Base-by-base conservation (phyloP, 1,284 basidiomycete species). In the Erythrobasidium hasegawianum region DNA sequence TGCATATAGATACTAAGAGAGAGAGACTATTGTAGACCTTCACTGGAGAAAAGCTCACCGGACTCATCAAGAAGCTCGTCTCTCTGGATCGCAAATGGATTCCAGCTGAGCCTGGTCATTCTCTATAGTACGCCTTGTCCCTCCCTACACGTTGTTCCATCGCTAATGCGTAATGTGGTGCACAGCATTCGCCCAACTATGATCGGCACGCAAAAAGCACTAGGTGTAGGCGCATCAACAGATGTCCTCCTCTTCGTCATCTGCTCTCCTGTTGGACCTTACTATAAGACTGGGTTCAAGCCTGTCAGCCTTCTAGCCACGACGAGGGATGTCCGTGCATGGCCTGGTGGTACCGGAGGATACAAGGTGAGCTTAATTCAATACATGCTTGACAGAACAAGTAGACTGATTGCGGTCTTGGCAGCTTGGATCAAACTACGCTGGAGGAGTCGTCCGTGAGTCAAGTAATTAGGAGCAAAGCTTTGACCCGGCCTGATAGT, bases 231-330 rank as follows among this genome's bases (percentile, higher is more conserved):
- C 57, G 91, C 94, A 7, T 89, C 91, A 0, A 85, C 82, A 59
- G 88, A 95, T 71, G 93, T 94, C 0, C 83, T 97, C 16, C 84
- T 98, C 38, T 97, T 92, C 76, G 93, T 98, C 64, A 97, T 98
- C 74, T 87, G 87, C 76, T 72, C 65, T 1, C 72, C 74, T 24
- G 75, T 92, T 24, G 93, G 94, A 16, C 94, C 95, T 1, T 99
- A 97, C 79, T 98, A 95, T 78, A 86, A 91, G 57, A 80, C 87
- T 43, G 95, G 95, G 8, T 97, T 97, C 82, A 97, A 98, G 80
- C 95, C 95, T 18, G 87, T 99, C 29, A 86, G 89, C 14, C 81
- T 99, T 56, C 87, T 93, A 67, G 94, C 90, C 3, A 95, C 94
- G 1, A 91, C 90, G 0, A 86, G 93, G 76, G 90, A 87, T 76